Conservation (phyloP, 1,139 yeast genomes). For the Lodderomyces margitis region DNA sequence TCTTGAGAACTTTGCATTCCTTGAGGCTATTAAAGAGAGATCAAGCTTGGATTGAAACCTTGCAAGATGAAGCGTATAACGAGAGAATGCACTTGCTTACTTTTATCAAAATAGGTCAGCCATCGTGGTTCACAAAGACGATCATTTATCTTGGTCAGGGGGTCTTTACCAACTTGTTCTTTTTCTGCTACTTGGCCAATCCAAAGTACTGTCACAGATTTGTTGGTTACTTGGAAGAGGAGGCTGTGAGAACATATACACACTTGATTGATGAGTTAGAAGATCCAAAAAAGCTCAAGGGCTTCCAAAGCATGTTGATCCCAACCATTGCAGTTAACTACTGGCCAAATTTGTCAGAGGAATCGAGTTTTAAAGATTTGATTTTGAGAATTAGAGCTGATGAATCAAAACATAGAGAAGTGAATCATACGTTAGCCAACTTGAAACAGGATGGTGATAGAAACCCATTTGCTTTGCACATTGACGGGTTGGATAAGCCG, state of each 20-base stretch:
- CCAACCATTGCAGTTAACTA: conserved; percentile 63
- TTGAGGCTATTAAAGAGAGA: conserved; percentile 61
- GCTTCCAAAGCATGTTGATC: conserved; percentile 41
- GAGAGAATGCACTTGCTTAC: conserved; percentile 78
- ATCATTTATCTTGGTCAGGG: conserved; percentile 70
- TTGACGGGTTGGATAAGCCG: conserved; percentile 36
- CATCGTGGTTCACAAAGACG: conserved; percentile 56
- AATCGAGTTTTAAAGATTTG: conserved; percentile 59
- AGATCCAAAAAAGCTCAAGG: conserved; percentile 50
- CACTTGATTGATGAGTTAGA: conserved; percentile 56
- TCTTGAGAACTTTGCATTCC: conserved; percentile 63
- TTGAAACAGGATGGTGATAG: conserved; percentile 53
- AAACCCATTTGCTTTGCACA: conserved; percentile 62
- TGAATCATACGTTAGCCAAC: conserved; percentile 73
- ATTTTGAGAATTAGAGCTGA: conserved; percentile 58
- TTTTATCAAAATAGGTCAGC: conserved; percentile 63
- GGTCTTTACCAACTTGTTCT: conserved; percentile 65
- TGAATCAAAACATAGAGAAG: conserved; percentile 76
- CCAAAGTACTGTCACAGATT: conserved; percentile 73
- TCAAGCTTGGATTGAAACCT: conserved; percentile 74
- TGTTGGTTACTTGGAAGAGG: conserved; percentile 79
- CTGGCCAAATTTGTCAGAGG: conserved; percentile 52
- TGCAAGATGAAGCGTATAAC: conserved; percentile 74
- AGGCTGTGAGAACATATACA: conserved; percentile 71
- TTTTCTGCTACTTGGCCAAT: conserved; percentile 54